Evolutionary conservation across 495 filamentous ascomycete genomes (phyloP), one percentile per base, ranked within the genome.

Genomic region (Sporormia fimetaria): DNA sequence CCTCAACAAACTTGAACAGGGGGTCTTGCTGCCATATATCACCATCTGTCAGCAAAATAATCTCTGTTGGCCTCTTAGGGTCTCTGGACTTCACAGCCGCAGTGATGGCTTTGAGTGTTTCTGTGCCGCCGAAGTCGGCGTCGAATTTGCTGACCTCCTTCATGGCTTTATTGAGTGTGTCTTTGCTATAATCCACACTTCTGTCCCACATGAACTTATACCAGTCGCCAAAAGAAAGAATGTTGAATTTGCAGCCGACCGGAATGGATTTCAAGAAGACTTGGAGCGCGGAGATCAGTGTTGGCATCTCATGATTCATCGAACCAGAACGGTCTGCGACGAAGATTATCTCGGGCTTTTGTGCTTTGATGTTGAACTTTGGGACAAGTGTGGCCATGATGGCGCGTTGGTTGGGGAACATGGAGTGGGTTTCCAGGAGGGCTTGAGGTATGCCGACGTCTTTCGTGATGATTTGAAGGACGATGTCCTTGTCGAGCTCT

Each of bases 201-300:
- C 61, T 63, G 0, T 56, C 30, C 69, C 79, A 86, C 9, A 86
- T 61, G 36, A 79, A 74, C 0, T 58, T 47, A 43, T 69, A 46
- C 0, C 15, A n/a, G 16, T 33, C 60, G 6, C 80, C 80, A 47
- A 86, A 86, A 3, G 74, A 80, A 57, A 71, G 76, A 35, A 84
- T 82, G 56, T 86, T 83, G 64, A 86, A 84, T 55, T 69, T 73
- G 34, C 73, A 60, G 1, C 77, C 78, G 0, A 74, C 42, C 1
- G 79, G 79, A 7, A 86, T 60, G 0, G 75, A 80, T 46, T 81
- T 82, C 20, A 86, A 62, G 41, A 84, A 79, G n/a, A 82, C 59
- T 1, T 63, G 62, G 20, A 84, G 61, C 1, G 78, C 78, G 4
- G 67, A 63, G 12, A 68, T 56, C 14, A 81, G 57, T 7, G 73